These are phyloP conservation scores for Cystofilobasidium capitatum DNA, from an alignment of 768 basidiomycete species.

Conservation along the genomic window DNA sequence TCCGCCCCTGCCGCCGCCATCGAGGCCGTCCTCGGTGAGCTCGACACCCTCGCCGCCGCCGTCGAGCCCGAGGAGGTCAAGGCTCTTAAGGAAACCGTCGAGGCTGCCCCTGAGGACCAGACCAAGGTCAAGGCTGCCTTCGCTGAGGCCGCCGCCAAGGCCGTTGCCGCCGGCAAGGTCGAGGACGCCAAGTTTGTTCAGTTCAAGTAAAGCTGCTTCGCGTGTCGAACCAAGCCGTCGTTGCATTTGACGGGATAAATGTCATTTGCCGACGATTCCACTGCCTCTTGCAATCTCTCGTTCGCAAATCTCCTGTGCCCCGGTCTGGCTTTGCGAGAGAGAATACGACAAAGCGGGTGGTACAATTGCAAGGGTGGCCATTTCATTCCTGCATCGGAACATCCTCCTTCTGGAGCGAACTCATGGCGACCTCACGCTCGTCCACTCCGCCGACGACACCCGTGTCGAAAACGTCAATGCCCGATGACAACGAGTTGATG, in stretches of 20 bases:
- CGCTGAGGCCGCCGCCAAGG: constrained; percentile 8
- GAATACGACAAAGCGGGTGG: no score
- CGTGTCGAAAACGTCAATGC: constrained; percentile 25
- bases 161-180: constrained; percentile 15
- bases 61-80: constrained; percentile 42
- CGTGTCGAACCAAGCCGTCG: not conserved
- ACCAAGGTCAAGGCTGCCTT: constrained; percentile 33
- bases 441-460: not conserved
- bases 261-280: no score
- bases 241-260: no score
- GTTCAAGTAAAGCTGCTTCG: constrained; percentile 14
- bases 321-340: no score
- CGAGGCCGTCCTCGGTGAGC: constrained; percentile 42
- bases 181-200: constrained; percentile 21
- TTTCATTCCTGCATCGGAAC: no score
- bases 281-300: no score
- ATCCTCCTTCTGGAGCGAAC: not conserved
- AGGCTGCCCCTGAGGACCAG: constrained; percentile 38
- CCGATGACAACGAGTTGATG: constrained; percentile 52
- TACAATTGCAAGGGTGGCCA: no score
- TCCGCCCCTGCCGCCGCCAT: constrained; percentile 39
- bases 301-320: no score
- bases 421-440: not conserved
- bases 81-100: constrained; percentile 40
- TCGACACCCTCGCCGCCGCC: constrained; percentile 40